Percentiles rank a stretch among this genome's conserved stretches.
Conservation (phyloP, 495 filamentous ascomycete genomes). For the Cudoniella acicularis region DNA sequence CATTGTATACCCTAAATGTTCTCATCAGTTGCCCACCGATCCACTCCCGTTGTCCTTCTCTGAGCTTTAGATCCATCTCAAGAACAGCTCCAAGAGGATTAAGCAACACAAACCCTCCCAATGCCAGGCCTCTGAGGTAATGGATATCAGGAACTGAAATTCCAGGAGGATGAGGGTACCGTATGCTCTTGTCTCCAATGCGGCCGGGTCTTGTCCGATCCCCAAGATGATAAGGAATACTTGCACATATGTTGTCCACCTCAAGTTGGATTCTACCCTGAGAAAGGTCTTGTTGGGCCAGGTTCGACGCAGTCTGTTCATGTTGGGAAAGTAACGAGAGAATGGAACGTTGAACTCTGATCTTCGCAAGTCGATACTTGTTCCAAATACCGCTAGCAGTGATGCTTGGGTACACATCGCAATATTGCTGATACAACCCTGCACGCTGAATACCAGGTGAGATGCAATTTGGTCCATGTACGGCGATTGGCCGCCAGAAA, state of each 20-base stretch:
- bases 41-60: conserved; percentile 9
- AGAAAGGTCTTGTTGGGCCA: not conserved
- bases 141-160: not conserved
- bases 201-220: not conserved
- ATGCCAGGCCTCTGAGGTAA: conserved; percentile 1
- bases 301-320: not conserved
- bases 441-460: not conserved
- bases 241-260: conserved; percentile 10
- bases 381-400: conserved; percentile 6
- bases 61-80: not conserved
- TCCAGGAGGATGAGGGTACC: conserved; percentile 3
- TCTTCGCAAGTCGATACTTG: not conserved
- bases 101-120: conserved; percentile 7
- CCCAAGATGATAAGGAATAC: conserved; percentile 6
- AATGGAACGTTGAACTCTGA: not conserved
- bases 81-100: not conserved
- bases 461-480: not conserved
- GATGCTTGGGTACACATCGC: conserved; percentile 8
- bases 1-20: conserved; percentile 1
- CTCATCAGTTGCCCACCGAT: conserved; percentile 3
- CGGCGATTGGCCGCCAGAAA: not conserved
- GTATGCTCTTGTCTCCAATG: conserved; percentile 1
- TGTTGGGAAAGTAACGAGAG: not conserved
- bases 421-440: conserved; percentile 7
- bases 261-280: not conserved